Base-by-base conservation (phyloP, 495 filamentous ascomycete species). In the Aspergillus nidulans region DNA sequence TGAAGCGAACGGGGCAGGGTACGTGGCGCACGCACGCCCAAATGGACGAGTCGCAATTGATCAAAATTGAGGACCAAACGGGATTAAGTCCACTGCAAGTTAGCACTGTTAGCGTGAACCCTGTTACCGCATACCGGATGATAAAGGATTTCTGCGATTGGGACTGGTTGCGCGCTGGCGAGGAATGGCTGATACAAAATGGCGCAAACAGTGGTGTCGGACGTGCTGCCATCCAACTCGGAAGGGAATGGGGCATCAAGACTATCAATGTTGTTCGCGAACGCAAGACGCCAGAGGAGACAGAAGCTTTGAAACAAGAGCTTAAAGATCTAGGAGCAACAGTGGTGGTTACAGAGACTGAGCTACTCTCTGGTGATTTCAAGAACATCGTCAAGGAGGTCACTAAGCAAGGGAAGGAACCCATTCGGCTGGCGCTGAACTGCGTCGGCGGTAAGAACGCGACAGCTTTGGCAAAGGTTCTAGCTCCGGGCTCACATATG, bases 141-240 rank as follows among this genome's bases (percentile, higher is more conserved):
- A 77, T 98, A 55, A 83, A 81, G 54, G 91, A 95, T 66, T 96
- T 91, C 65, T 85, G 82, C 39, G 69, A 79, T 7, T 70, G 83
- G 72, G 72, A 78, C 51, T 74, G 70, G 68, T 63, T 80, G 69
- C 73, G 75, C 3, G 57, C 67, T 23, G 73, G 73, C 0, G 68
- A 80, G 62, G 82, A 85, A 48, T 98, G 95, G 95, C 86, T 95
- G 56, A 77, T 97, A 34, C 95, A 98, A 76, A 98, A 98, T 62
- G 95, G 94, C 2, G 94, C 94, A 8, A 98, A 98, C 65, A 86
- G 81, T 47, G 95, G 91, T 1, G 94, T 97, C 20, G 94, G 94
- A 5, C 72, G 94, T 28, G 86, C 90, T 8, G 92, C 88, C 16
- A 90, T 96, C 50, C 94, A 98, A 70, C 65, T 98, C 0, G 91